Conservation (phyloP, 2,329 filamentous ascomycete species). For the Penicillium sumatraense region DNA sequence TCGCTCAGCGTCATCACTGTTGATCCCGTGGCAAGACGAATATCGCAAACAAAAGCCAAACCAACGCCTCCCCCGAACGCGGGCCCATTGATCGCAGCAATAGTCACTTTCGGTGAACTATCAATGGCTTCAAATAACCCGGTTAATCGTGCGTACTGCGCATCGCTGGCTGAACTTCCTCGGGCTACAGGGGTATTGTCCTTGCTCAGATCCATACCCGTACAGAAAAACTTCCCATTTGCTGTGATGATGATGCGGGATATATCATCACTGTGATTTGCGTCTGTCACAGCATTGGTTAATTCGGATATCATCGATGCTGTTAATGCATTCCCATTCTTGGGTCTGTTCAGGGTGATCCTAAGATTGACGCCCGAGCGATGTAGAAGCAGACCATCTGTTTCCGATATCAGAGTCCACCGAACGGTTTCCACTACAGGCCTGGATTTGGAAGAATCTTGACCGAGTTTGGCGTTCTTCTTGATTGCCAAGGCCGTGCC, state of each 20-base stretch:
- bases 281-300: constrained; percentile 31
- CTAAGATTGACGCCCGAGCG: constrained; percentile 37
- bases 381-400: constrained; percentile 32
- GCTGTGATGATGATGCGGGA: constrained; percentile 44
- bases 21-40: constrained; percentile 30
- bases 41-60: constrained; percentile 49
- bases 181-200: constrained; percentile 27
- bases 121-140: constrained; percentile 46
- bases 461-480: not conserved
- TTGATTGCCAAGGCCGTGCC: constrained; percentile 25
- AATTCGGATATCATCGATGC: constrained; percentile 40
- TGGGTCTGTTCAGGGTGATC: constrained; percentile 39
- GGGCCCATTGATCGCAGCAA: constrained; percentile 49
- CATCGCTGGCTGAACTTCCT: constrained; percentile 18
- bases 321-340: constrained; percentile 48
- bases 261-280: constrained; percentile 29
- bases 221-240: constrained; percentile 47
- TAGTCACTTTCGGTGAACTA: constrained; percentile 45
- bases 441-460: not conserved
- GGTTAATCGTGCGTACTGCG: constrained; percentile 27
- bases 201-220: constrained; percentile 45
- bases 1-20: constrained; percentile 43
- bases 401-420: constrained; percentile 26
- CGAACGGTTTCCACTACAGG: not conserved
- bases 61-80: constrained; percentile 52